Evolutionary conservation across 164 flowering plant genomes (phyloP), one percentile per base, ranked within the genome.

Genomic region (Chloranthus sessilifolius): DNA sequence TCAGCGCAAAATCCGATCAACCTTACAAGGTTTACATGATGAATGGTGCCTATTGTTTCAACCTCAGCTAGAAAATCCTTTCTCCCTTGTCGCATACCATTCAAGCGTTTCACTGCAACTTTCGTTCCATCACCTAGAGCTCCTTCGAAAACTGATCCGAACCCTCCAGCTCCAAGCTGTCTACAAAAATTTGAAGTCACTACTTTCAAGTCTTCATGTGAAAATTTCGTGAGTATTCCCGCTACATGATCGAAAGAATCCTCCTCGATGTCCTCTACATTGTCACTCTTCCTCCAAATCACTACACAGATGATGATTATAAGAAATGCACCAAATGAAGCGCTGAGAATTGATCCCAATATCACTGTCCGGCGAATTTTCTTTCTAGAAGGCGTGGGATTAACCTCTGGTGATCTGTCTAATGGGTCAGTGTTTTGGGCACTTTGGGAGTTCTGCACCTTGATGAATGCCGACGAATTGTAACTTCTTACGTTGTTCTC

Each of bases 181-280:
- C 20, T 38, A 23, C 12, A n/a, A 25, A 38, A 36, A 52, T 24
- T 38, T 2, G 37, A 8, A 3, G 55, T 24, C 7, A 30, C 43
- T 6, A 38, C 12, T 12, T 7, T 3, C 34, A 38, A 17, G 11
- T 36, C 55, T 26, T 38, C 23, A 28, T 38, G 17, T 12, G 44
- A 54, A 22, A 23, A 54, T 26, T 48, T 35, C 11, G 23, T 29
- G 11, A 47, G 61, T 47, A 38, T 15, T 37, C 66, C 61, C 10
- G 56, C 52, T 23, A 55, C 50, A 38, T 49, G 56, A 23, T 56
- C 50, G 30, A 62, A 49, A 55, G 43, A 23, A 35, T 50, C 55
- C 25, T 56, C 52, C 14, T 50, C 52, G 14, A 33, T 52, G 21
- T 17, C 22, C 1, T 7, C n/a, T 39, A 37, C 55, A 19, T 52